phyloP scores from a whole-genome alignment of 495 filamentous ascomycete species.

The Trichoderma orchidacearum region DNA sequence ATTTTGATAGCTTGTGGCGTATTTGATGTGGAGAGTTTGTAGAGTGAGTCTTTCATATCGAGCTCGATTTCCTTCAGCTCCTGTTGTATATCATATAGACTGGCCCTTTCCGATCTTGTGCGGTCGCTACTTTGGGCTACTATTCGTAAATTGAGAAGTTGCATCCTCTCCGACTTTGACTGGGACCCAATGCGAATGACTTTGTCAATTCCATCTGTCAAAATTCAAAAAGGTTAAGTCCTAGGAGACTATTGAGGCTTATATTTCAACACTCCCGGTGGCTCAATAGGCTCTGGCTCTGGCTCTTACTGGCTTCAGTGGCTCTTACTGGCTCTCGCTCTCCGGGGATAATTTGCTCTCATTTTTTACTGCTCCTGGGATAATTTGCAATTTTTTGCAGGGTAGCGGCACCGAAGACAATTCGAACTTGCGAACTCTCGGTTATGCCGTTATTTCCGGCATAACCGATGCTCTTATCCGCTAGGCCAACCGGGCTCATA shows the following conservation, averaged over 20 bases:
- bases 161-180: slow-evolving; percentile 45
- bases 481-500: not conserved
- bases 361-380: no score
- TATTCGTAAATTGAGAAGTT: slow-evolving; percentile 30
- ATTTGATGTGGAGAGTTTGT: not conserved
- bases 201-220: slow-evolving; percentile 36
- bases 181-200: slow-evolving; percentile 58
- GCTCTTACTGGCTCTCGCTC: no score
- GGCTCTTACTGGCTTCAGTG: no score
- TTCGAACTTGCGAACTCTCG: no score
- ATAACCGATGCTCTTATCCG: not conserved
- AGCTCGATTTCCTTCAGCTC: not conserved
- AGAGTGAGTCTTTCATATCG: not conserved
- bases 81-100: not conserved
- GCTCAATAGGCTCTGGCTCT: no score
- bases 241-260: no score
- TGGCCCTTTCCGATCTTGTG: slow-evolving; percentile 16
- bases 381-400: no score
- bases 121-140: slow-evolving; percentile 14
- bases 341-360: no score
- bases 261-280: no score
- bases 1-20: not conserved
- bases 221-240: no score
- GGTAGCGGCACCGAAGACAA: no score
- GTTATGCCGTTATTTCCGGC: no score